Base-by-base conservation (phyloP, 1,284 basidiomycete species). In the Ustilago curta region DNA sequence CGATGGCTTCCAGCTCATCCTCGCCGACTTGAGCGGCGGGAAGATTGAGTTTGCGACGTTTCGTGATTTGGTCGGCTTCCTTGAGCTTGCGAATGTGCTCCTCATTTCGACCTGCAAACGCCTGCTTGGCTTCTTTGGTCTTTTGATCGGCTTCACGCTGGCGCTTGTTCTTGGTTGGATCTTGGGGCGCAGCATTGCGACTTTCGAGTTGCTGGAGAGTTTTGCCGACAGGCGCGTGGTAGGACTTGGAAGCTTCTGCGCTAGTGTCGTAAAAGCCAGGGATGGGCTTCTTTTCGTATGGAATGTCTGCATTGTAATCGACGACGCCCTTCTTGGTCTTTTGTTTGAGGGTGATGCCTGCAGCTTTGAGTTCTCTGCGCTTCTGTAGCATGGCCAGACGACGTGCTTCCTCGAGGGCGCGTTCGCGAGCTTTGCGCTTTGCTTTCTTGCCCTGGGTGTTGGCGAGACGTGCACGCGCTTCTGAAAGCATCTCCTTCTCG, bases 391-490 rank as follows among this genome's bases (percentile, higher is more conserved):
- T 93, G 14, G 97, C 96, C 48, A 99, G 87, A 25, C 97, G 89
- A 55, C 96, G 89, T 0, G 97, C 96, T 85, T 99, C 97, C 83
- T 99, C 97, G 52, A 99, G 87, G 3, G 82, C 83, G 32, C 82
- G 78, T 85, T 99, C 97, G 56, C 97, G 90, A 14, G 95, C 97
- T 87, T 99, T 99, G 77, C 97, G 91, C 86, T 99, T 99, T 2
- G 97, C 97, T 86, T 99, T 99, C 86, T 99, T 99, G 31, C 97
- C 97, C 85, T 99, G 97, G 0, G 97, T 99, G 84, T 99, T 99
- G 53, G 97, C 97, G 44, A 99, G 88, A 87, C 97, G 91, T 9
- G 97, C 97, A 79, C 97, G 91, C 52, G 97, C 97, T 86, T 99
- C 97, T 7, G 95, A 98, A 76, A 99, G 88, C 97, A 99, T 99